Conservation (phyloP, 495 filamentous ascomycete species). For the Jackrogersella multiformis region DNA sequence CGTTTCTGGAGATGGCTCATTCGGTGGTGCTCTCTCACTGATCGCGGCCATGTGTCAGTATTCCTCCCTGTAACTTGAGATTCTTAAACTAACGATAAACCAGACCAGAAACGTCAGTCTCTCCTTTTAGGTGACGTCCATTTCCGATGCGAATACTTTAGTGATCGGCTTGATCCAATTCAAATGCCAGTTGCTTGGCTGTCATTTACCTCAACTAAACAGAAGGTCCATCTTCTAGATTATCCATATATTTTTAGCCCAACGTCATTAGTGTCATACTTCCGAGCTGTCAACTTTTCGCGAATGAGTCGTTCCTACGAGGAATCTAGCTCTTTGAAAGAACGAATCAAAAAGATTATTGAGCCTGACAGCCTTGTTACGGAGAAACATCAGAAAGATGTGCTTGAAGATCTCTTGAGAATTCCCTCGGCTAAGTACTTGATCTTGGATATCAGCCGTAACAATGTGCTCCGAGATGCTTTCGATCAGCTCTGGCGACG, state of each 20-base stretch:
- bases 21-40: conserved; percentile 77
- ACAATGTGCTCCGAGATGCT: conserved; percentile 76
- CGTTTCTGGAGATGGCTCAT: conserved; percentile 69
- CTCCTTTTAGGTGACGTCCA: conserved; percentile 71
- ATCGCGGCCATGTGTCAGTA: conserved; percentile 76
- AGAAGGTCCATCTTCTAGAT: conserved; percentile 78
- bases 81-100: conserved; percentile 24
- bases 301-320: conserved; percentile 82
- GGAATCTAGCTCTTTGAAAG: conserved; percentile 69
- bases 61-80: background rate
- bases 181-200: conserved; percentile 82
- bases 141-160: conserved; percentile 78
- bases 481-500: conserved; percentile 89
- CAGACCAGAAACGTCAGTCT: conserved; percentile 67
- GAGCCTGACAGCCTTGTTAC: conserved; percentile 58
- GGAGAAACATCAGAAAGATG: conserved; percentile 53
- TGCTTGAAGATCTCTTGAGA: conserved; percentile 68
- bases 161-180: conserved; percentile 78
- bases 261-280: conserved; percentile 78
- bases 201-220: conserved; percentile 63
- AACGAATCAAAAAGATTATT: conserved; percentile 68
- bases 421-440: conserved; percentile 75
- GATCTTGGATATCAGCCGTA: conserved; percentile 77
- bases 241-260: conserved; percentile 83
- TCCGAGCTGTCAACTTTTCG: conserved; percentile 86